A percentile compares a stretch with the other conserved stretches of the same genome.
Evolutionary conservation across 345 rosid species (phyloP).

Genomic region (Eucalyptus cladocalyx): DNA sequence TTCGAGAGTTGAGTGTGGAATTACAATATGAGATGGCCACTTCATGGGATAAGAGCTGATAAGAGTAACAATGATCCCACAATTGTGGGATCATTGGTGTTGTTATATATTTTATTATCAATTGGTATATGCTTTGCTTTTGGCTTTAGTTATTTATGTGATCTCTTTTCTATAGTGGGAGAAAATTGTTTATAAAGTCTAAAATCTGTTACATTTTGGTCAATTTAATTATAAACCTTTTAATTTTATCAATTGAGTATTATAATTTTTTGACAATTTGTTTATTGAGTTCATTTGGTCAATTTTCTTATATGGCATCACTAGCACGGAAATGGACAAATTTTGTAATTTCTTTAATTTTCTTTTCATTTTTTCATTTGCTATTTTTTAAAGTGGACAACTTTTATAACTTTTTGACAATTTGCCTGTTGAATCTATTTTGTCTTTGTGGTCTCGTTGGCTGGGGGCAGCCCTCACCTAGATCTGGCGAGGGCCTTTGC

Average conservation of each 20-base stretch:
- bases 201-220: background rate
- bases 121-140: background rate
- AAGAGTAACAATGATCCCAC: background rate
- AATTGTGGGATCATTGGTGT: background rate
- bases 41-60: background rate
- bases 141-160: background rate
- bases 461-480: fast-evolving
- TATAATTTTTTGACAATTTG: too few relatives aligned
- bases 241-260: too few relatives aligned
- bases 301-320: fast-evolving
- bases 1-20: background rate
- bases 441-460: too few relatives aligned
- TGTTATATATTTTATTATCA: background rate
- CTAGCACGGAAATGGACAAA: too few relatives aligned
- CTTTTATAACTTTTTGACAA: too few relatives aligned
- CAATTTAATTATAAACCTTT: too few relatives aligned
- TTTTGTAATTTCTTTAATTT: too few relatives aligned
- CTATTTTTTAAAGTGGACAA: too few relatives aligned
- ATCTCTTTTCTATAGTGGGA: background rate
- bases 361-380: too few relatives aligned
- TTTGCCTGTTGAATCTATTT: too few relatives aligned
- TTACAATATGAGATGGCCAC: background rate
- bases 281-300: fast-evolving
- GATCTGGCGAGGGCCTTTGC: too few relatives aligned
- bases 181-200: too few relatives aligned